Evolutionary conservation across 2,329 filamentous ascomycete genomes (phyloP).

Genomic region (Epichloe elymi): DNA sequence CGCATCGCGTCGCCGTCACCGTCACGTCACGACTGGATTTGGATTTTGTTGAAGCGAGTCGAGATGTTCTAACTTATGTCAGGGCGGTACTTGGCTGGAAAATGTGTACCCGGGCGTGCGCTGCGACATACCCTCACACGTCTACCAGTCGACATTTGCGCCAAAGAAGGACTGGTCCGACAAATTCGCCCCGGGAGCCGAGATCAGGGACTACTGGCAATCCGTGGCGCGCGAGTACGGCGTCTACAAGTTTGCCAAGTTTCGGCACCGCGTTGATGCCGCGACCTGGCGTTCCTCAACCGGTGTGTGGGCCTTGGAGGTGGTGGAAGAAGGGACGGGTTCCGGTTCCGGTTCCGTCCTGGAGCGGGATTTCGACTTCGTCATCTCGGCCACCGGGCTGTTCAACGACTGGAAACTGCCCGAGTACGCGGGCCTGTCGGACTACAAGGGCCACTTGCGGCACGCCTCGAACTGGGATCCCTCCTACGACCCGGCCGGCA

Average conservation of each 20-base stretch:
- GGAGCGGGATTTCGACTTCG: slow-evolving; percentile 41
- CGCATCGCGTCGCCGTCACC: no score
- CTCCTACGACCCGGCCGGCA: slow-evolving; percentile 32
- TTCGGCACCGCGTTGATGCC: slow-evolving; percentile 41
- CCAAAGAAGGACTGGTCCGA: slow-evolving; percentile 59
- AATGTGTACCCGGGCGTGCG: slow-evolving; percentile 50
- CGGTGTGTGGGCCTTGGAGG: slow-evolving; percentile 39
- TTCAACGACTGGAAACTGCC: slow-evolving; percentile 55
- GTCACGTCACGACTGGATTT: no score
- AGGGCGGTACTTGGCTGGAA: slow-evolving; percentile 42
- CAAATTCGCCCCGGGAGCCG: slow-evolving; percentile 50
- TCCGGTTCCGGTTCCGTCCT: no score
- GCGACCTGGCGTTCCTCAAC: slow-evolving; percentile 41
- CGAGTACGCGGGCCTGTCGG: slow-evolving; percentile 41
- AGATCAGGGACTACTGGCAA: slow-evolving; percentile 58
- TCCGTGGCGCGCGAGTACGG: slow-evolving; percentile 47
- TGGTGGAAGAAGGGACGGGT: slow-evolving; percentile 22
- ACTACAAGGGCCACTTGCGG: slow-evolving; percentile 41
- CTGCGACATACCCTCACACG: slow-evolving; percentile 57
- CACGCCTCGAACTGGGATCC: slow-evolving; percentile 50
- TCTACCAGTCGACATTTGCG: slow-evolving; percentile 55
- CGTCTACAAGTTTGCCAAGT: slow-evolving; percentile 44
- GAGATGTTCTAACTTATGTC: neutral
- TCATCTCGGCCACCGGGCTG: slow-evolving; percentile 50
- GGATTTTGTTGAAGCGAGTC: no score